Percentiles rank a stretch among this genome's conserved stretches.
Conservation (phyloP, 2,329 filamentous ascomycete species). For the Fusarium buxicola region DNA sequence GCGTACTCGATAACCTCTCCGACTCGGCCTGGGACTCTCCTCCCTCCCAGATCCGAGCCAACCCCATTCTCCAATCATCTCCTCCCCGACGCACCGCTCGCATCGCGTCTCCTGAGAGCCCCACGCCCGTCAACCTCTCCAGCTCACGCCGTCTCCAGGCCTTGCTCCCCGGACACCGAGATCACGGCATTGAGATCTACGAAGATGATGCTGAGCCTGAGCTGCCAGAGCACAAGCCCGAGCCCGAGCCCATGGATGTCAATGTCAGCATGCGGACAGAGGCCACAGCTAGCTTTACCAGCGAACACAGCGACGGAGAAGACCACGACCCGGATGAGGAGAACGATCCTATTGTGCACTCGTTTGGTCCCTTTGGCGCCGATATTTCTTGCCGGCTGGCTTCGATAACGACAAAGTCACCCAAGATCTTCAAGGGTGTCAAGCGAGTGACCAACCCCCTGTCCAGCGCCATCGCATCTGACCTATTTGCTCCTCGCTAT, state of each 20-base stretch:
- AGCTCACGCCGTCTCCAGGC: constrained; percentile 60
- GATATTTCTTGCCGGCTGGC: constrained; percentile 86
- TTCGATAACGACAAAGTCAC: constrained; percentile 78
- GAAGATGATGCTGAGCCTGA: constrained; percentile 77
- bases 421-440: constrained; percentile 56
- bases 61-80: constrained; percentile 67
- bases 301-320: constrained; percentile 65
- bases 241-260: constrained; percentile 39
- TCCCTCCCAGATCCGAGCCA: constrained; percentile 52
- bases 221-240: constrained; percentile 50
- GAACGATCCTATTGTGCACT: constrained; percentile 92
- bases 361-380: constrained; percentile 89
- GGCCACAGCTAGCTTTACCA: constrained; percentile 65
- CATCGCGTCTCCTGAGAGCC: constrained; percentile 81
- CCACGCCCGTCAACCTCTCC: constrained; percentile 59
- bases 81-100: constrained; percentile 66
- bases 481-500: constrained; percentile 40
- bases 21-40: constrained; percentile 80
- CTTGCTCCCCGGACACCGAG: constrained; percentile 55
- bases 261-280: constrained; percentile 64
- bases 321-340: constrained; percentile 88
- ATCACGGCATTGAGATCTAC: constrained; percentile 73
- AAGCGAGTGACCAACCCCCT: constrained; percentile 40
- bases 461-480: constrained; percentile 38
- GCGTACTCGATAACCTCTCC: constrained; percentile 64